phyloP scores from a whole-genome alignment of 805 yeast species.

The Schwanniomyces polymorphus region DNA sequence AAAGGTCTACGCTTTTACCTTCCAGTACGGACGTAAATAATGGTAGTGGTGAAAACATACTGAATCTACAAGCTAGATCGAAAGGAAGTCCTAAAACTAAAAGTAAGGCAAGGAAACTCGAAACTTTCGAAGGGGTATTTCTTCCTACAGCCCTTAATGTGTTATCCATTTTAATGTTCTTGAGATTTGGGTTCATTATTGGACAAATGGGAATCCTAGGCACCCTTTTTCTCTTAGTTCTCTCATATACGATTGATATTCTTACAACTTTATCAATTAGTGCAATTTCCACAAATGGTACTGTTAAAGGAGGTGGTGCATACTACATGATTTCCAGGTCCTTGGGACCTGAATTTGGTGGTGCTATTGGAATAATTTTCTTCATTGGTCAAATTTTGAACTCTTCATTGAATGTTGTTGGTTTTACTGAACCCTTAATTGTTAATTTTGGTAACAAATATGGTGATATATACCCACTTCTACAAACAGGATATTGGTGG shows the following conservation, averaged over 20 bases:
- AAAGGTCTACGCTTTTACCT: conserved; percentile 1
- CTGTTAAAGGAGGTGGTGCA: conserved; percentile 98
- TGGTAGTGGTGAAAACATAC: background rate
- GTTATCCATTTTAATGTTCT: conserved; percentile 88
- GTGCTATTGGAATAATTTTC: conserved; percentile 92
- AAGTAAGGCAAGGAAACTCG: conserved; percentile 49
- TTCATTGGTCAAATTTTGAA: conserved; percentile 93
- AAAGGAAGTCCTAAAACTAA: background rate
- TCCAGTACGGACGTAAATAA: background rate
- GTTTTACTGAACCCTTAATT: conserved; percentile 87
- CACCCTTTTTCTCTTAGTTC: conserved; percentile 58
- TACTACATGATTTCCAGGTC: conserved; percentile 96
- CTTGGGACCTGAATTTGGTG: conserved; percentile 97
- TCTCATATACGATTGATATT: conserved; percentile 79
- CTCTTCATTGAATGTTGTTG: conserved; percentile 90
- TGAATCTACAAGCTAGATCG: background rate
- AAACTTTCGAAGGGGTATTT: conserved; percentile 87
- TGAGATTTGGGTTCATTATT: conserved; percentile 90
- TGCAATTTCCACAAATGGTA: conserved; percentile 97
- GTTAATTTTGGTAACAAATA: conserved; percentile 66
- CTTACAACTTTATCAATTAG: conserved; percentile 87
- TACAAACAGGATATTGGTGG: conserved; percentile 74
- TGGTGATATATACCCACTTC: conserved; percentile 55
- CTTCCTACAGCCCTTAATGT: conserved; percentile 93
- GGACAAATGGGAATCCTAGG: conserved; percentile 95